Base-by-base conservation (phyloP, 1,139 yeast genomes). In the Hansenula sp. region DNA sequence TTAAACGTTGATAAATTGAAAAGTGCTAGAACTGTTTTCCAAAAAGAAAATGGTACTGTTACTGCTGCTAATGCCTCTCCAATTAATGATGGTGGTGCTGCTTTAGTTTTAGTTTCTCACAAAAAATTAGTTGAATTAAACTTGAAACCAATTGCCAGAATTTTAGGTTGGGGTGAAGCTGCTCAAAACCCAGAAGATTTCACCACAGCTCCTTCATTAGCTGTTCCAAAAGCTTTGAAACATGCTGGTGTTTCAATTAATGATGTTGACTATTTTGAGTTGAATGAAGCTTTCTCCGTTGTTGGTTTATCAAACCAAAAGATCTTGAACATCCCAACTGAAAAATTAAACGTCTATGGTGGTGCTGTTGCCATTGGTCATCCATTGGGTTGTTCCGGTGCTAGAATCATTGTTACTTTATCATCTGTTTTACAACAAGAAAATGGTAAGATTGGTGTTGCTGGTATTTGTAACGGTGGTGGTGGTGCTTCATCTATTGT, bases 301-400 rank as follows among this genome's bases (percentile, higher is more conserved):
- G 98, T 93, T 50, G 98, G 98, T 48, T 65, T 90, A 54, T 96
- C 96, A 51, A 91, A 90, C 71, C 72, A 90, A 51, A 81, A 88
- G 73, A 70, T 89, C 51, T 76, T 88, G 54, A 72, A 73, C 54
- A 65, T 93, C 48, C 77, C 81, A 47, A 69, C 72, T 30, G 76
- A 77, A 43, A 90, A 88, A 71, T 80, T 91, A 52, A 93, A 93
- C 63, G 95, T 84, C 46, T 91, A 91, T 67, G 99, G 99, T 68
- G 99, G 98, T 67, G 98, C 98, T 36, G 98, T 93, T 51, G 98
- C 97, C 41, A 66, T 93, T 56, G 98, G 98, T 42, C 98, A 93
- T 67, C 98, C 99, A 60, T 78, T 93, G 61, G 99, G 98, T 48
- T 88, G 96, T 72, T 86, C 96, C 18, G 99, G 99, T 67, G 97